These are phyloP conservation scores for Aegilops bicornis DNA, from an alignment of 176 grass and related monocot genomes.

Conservation along the genomic window DNA sequence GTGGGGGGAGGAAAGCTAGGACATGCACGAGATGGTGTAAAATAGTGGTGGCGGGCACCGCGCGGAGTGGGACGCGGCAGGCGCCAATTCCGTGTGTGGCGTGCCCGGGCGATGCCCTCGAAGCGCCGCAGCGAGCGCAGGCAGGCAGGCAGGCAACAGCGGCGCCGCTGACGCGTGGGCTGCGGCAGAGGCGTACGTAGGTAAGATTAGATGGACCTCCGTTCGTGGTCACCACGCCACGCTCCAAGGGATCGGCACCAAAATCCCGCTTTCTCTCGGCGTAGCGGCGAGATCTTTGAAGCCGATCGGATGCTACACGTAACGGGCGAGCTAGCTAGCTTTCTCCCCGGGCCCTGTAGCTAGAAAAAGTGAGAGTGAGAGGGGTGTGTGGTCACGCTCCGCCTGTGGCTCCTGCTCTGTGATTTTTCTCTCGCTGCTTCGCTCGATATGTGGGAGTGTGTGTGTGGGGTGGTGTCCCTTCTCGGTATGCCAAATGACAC, in stretches of 20 bases:
- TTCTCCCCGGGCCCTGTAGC: neutral
- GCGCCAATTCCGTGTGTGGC: neutral
- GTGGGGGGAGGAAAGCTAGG: conserved; percentile 17
- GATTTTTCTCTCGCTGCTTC: conserved; percentile 2
- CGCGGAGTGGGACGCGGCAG: conserved; percentile 21
- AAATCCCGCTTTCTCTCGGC: conserved; percentile 41
- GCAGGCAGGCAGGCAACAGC: neutral
- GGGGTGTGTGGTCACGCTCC: neutral
- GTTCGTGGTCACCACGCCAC: neutral
- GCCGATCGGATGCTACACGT: neutral
- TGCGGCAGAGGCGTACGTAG: neutral
- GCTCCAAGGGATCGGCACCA: conserved; percentile 40
- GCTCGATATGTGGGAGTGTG: conserved; percentile 16
- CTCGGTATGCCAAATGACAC: conserved; percentile 36
- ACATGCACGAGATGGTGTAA: conserved; percentile 23
- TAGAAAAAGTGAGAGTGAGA: conserved; percentile 30
- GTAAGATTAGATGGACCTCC: neutral
- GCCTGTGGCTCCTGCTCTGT: neutral
- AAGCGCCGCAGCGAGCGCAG: neutral
- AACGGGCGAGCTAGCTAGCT: neutral
- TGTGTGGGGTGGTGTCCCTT: conserved; percentile 25
- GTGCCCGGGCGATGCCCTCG: conserved; percentile 24
- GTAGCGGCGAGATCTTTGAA: neutral
- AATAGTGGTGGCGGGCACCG: neutral
- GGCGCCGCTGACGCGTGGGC: neutral